Base-by-base conservation (phyloP, 2,329 filamentous ascomycete species). In the Chaetothyriales sp. region DNA sequence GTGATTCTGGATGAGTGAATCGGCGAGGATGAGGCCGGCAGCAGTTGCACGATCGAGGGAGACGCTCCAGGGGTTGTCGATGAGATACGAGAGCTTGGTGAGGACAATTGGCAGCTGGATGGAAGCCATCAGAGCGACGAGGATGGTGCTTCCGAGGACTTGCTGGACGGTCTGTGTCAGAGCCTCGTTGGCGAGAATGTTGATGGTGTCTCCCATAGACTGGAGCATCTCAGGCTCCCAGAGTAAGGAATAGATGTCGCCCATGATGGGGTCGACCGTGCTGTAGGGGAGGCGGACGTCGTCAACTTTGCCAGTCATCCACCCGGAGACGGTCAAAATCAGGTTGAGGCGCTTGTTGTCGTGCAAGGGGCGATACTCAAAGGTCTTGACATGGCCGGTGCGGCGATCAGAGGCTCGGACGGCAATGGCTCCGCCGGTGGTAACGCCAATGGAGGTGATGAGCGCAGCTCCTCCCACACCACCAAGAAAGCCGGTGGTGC, bases 151-250 rank as follows among this genome's bases (percentile, higher is more conserved):
- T 44, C 86, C 92, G 10, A 98, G 76, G 6, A 97, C 82, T 77
- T 97, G 92, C 71, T 98, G 92, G 28, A 98, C 78, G 57, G 90
- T 89, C 77, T 95, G 88, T 0, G 92, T 95, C 55, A 98, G 80
- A 62, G 92, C 92, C 86, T 98, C 92, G 33, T 92, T 98, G 53
- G 92, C 92, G 58, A 98, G 74, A 69, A 98, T 97, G 63, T 95
- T 95, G 63, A 98, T 97, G 46, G 92, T 98, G 66, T 92, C 87
- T 78, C 92, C 92, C 83, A 95, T 98, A 68, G 88, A 95, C 61
- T 82, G 84, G 64, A 98, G 77, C 89, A 98, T 94, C 65, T 98
- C 92, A 2, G 92, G 94, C 67, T 98, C 92, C 89, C 92, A 98
- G 53, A 94, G 74, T 9, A 98, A 83, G 0, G 90, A 95, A 70